Evolutionary conservation across 345 rosid species (phyloP), one percentile per base, ranked within the genome.

Genomic region (Limnanthes douglasii): DNA sequence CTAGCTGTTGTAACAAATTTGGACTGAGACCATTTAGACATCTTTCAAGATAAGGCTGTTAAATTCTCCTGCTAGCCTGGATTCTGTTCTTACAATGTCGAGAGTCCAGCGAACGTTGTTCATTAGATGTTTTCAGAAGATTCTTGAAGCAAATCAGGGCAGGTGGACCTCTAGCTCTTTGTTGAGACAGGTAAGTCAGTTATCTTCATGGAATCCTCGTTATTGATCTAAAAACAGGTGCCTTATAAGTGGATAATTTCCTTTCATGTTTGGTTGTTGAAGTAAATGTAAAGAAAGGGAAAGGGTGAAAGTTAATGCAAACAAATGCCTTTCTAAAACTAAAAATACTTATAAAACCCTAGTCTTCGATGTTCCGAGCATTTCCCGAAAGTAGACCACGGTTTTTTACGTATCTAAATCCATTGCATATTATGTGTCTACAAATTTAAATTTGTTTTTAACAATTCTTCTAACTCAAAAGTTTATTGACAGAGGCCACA

Each of bases 21-120:
- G 31, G 68, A 48, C 6, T 62, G 60, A 60, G 64, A 57, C 49
- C 64, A 57, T 23, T 59, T 62, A 11, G 56, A 62, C 39, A 34
- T 51, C 40, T 62, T 57, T 35, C 42, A 30, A 29, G 51, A 52
- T 8, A 41, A 57, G 68, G 60, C 57, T 37, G 47, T 53, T 15
- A 42, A 33, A 32, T 26, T 7, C 8, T 7, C 30, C 2, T 26
- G 5, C 25, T n/a, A n/a, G n/a, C n/a, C n/a, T n/a, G n/a, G n/a
- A n/a, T n/a, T n/a, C n/a, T n/a, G n/a, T n/a, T n/a, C n/a, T n/a
- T n/a, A n/a, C n/a, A n/a, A n/a, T n/a, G n/a, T n/a, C n/a, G n/a
- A n/a, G n/a, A n/a, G n/a, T n/a, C n/a, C n/a, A n/a, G n/a, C n/a
- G n/a, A n/a, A n/a, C n/a, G n/a, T n/a, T n/a, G n/a, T n/a, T n/a